These are phyloP conservation scores for Fusarium zealandicum DNA, from an alignment of 2,329 filamentous ascomycete species.

Conservation along the genomic window DNA sequence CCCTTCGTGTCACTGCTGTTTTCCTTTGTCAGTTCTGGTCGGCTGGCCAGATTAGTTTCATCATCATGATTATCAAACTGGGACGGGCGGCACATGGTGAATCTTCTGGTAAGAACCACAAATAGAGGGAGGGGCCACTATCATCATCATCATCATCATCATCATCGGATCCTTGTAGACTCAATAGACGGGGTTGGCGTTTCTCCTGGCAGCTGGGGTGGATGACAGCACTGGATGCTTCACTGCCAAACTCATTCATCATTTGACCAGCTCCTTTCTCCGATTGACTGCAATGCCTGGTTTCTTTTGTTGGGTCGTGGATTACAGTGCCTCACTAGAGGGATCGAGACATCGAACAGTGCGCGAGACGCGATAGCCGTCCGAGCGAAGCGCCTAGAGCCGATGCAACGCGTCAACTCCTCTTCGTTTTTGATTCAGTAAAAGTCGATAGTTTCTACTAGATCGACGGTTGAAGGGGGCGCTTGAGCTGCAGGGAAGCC, in stretches of 20 bases:
- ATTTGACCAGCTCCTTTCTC: constrained; percentile 8
- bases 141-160: constrained; percentile 12
- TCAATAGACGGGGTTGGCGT: constrained; percentile 39
- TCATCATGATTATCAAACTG: constrained; percentile 25
- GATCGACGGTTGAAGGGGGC: constrained; percentile 18
- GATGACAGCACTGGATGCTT: constrained; percentile 21
- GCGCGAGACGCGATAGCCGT: constrained; percentile 2
- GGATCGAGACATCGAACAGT: constrained; percentile 8
- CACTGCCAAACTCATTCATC: constrained; percentile 16
- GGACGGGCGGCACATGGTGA: constrained; percentile 13
- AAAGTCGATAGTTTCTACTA: neutral
- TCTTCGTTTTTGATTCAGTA: neutral
- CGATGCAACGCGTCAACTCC: neutral
- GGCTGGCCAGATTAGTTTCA: constrained; percentile 6
- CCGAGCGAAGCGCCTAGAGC: neutral
- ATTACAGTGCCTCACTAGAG: constrained; percentile 13
- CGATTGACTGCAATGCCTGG: constrained; percentile 4
- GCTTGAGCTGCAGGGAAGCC: constrained; percentile 22
- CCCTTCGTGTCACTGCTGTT: neutral
- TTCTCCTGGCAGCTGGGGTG: constrained; percentile 20
- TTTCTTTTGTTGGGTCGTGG: constrained; percentile 2
- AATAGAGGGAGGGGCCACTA: constrained; percentile 21
- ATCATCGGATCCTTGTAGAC: constrained; percentile 22
- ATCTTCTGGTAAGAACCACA: constrained; percentile 27
- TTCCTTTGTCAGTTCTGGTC: constrained; percentile 9